Conservation (phyloP, 2,329 filamentous ascomycete genomes). For the Cladosporium sp. region DNA sequence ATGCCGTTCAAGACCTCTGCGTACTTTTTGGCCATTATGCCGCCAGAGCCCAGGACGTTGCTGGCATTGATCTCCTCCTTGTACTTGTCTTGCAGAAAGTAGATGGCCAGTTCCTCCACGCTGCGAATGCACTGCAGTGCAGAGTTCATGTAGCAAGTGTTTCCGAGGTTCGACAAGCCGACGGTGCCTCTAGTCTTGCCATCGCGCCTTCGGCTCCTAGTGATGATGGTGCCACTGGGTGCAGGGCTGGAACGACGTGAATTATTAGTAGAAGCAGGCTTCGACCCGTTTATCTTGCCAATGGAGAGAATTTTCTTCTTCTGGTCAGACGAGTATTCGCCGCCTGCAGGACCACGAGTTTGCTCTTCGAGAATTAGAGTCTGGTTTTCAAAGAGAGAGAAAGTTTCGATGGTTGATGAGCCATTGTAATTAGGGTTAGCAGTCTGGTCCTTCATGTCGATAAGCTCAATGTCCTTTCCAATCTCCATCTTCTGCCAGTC, state of each 20-base stretch:
- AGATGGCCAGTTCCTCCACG: conserved; percentile 88
- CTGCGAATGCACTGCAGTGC: conserved; percentile 91
- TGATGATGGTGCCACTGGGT: conserved; percentile 52
- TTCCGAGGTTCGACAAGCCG: conserved; percentile 85
- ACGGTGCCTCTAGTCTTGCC: conserved; percentile 71
- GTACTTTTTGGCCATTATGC: conserved; percentile 83
- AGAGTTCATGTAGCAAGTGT: conserved; percentile 99
- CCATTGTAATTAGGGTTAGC: conserved; percentile 75
- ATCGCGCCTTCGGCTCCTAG: conserved; percentile 64
- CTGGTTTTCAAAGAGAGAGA: conserved; percentile 67
- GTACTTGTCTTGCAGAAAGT: conserved; percentile 73
- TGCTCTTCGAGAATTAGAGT: conserved; percentile 82
- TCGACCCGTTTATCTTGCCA: conserved; percentile 26
- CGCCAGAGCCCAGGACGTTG: conserved; percentile 82
- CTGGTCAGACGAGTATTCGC: conserved; percentile 53
- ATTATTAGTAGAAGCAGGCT: conserved; percentile 38
- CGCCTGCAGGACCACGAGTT: conserved; percentile 50
- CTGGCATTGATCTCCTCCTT: conserved; percentile 75
- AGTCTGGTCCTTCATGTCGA: conserved; percentile 65
- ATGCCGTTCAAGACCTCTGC: conserved; percentile 71
- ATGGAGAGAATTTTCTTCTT: conserved; percentile 26
- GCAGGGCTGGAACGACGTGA: conserved; percentile 67
- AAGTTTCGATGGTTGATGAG: conserved; percentile 58
- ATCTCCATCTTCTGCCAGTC: conserved; percentile 60
- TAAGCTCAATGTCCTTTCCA: conserved; percentile 61